phyloP scores from a whole-genome alignment of 1,139 yeast genomes.

The Yamadazyma atmosphaerica region DNA sequence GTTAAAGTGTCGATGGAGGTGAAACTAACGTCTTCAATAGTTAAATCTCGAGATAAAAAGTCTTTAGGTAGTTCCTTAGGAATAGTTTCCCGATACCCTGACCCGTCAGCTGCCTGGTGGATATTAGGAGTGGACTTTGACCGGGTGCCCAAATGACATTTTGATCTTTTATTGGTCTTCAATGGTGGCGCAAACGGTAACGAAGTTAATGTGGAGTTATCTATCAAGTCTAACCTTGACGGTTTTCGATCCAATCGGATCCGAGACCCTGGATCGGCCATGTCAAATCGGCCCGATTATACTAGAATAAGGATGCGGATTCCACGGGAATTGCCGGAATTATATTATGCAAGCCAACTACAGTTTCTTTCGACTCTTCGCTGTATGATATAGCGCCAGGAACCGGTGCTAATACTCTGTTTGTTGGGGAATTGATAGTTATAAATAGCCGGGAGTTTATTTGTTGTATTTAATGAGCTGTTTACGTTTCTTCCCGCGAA shows the following conservation, averaged over 20 bases:
- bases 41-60: constrained; percentile 2
- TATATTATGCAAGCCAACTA: too few relatives aligned
- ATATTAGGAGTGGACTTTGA: constrained; percentile 7
- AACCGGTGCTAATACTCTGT: too few relatives aligned
- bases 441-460: not conserved
- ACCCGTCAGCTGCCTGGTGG: not conserved
- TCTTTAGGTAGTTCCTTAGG: constrained; percentile 6
- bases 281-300: too few relatives aligned
- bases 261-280: constrained; percentile 1
- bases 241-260: constrained; percentile 30
- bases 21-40: constrained; percentile 16
- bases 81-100: not conserved
- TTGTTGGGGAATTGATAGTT: too few relatives aligned
- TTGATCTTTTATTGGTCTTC: constrained; percentile 13
- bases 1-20: constrained; percentile 17
- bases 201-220: constrained; percentile 61
- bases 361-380: too few relatives aligned
- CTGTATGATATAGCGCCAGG: too few relatives aligned
- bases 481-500: constrained; percentile 1
- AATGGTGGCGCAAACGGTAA: constrained; percentile 66
- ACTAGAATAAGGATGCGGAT: too few relatives aligned
- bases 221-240: constrained; percentile 63
- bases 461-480: not conserved
- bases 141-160: constrained; percentile 5
- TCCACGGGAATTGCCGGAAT: too few relatives aligned